These are phyloP conservation scores for Zychaea mexicana DNA, from an alignment of 371 early-diverging fungal genomes.

Conservation along the genomic window DNA sequence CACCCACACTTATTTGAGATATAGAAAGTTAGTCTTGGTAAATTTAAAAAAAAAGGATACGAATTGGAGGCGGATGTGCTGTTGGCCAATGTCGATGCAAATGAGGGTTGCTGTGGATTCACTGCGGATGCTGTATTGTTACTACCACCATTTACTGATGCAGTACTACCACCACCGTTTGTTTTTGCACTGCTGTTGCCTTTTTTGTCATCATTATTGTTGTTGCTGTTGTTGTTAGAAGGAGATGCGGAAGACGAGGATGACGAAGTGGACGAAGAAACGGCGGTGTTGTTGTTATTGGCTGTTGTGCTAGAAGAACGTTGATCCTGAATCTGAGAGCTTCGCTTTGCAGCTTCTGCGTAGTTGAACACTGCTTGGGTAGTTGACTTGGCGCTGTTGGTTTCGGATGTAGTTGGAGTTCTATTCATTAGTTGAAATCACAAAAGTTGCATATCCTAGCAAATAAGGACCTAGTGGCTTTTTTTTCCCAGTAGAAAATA, in stretches of 20 bases:
- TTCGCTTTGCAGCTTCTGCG: conserved; percentile 48
- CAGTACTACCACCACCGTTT: conserved; percentile 9
- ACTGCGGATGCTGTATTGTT: conserved; percentile 4
- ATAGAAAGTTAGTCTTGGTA: too few species aligned
- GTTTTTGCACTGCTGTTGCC: conserved; percentile 14
- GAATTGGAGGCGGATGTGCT: conserved; percentile 11
- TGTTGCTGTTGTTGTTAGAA: not conserved
- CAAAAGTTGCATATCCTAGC: conserved; percentile 45
- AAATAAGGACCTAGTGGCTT: conserved; percentile 23
- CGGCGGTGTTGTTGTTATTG: not conserved
- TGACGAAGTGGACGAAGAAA: not conserved
- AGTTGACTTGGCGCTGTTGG: conserved; percentile 33
- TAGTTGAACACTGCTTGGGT: conserved; percentile 44
- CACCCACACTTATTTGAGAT: not conserved
- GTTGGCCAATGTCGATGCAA: conserved; percentile 36
- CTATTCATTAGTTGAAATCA: conserved; percentile 47
- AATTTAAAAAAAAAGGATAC: conserved; percentile 22
- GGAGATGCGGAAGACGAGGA: too few species aligned
- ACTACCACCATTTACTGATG: conserved; percentile 9
- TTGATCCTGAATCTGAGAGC: conserved; percentile 31
- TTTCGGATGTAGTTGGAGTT: conserved; percentile 36
- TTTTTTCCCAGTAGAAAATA: not conserved
- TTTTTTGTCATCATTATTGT: conserved; percentile 2
- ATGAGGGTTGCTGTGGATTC: conserved; percentile 28
- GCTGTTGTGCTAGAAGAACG: not conserved